Conservation (phyloP, 73 alveolate genomes). For the Tetrahymena thermophila region DNA sequence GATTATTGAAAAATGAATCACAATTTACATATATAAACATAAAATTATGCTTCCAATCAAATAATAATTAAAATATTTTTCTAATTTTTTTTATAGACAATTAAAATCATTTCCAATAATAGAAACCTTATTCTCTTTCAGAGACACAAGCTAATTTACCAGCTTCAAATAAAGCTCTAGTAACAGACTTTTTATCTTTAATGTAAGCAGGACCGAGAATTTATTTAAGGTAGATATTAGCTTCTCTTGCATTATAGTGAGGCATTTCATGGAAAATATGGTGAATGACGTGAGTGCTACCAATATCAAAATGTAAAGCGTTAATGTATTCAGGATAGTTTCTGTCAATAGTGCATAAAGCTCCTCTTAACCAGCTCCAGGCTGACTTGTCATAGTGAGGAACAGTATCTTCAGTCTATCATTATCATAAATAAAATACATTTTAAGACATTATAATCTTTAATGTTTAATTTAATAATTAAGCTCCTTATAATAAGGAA, state of each 20-base stretch:
- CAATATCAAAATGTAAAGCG: constrained; percentile 24
- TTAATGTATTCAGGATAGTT: constrained; percentile 34
- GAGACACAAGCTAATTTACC: neutral
- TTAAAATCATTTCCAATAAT: neutral
- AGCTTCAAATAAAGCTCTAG: neutral
- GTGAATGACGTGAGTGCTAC: constrained; percentile 43
- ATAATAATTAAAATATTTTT: neutral
- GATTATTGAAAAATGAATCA: neutral
- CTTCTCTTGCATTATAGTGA: constrained; percentile 44
- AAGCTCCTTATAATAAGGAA: neutral
- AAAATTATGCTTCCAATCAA: neutral
- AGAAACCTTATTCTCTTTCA: neutral
- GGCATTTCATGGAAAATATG: constrained; percentile 36
- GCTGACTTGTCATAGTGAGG: constrained; percentile 39
- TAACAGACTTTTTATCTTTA: constrained; percentile 5
- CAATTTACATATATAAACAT: neutral
- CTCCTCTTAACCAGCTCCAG: constrained; percentile 46
- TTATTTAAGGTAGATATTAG: constrained; percentile 28
- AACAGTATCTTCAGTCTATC: constrained; percentile 25
- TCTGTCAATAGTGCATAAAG: constrained; percentile 38
- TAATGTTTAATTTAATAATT: neutral
- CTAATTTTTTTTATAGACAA: neutral
- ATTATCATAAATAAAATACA: neutral
- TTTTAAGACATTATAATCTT: neutral
- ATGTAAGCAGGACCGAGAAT: constrained; percentile 28